Conservation (phyloP, 768 basidiomycete species). For the Hypholoma fasciculare region DNA sequence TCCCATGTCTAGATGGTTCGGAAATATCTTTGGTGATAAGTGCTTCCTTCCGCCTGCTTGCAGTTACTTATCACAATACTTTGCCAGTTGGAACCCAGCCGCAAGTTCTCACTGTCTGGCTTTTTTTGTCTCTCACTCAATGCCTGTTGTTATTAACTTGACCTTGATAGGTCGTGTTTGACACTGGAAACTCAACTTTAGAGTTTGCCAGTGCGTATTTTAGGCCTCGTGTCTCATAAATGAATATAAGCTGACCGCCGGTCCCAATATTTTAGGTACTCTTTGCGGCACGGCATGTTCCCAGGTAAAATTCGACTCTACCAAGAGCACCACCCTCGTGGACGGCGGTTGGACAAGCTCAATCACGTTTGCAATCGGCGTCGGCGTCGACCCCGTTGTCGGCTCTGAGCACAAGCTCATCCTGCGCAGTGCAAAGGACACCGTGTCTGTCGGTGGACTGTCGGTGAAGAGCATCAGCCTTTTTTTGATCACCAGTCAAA, state of each 20-base stretch:
- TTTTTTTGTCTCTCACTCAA: not conserved
- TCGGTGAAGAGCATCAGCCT: slow-evolving; percentile 35
- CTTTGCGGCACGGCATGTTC: slow-evolving; percentile 44
- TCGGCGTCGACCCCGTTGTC: slow-evolving; percentile 54
- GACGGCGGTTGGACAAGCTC: slow-evolving; percentile 39
- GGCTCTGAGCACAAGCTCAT: slow-evolving; percentile 46
- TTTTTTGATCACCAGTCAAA: slow-evolving; percentile 56
- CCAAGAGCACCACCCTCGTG: slow-evolving; percentile 51
- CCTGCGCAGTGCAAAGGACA: slow-evolving; percentile 45
- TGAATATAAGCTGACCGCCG: not conserved
- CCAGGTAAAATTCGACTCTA: slow-evolving; percentile 47
- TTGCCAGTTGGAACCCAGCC: slow-evolving; percentile 53
- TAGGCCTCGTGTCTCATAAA: not conserved
- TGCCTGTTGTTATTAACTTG: slow-evolving; percentile 7
- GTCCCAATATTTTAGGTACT: slow-evolving; percentile 32
- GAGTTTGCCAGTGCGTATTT: slow-evolving; percentile 47
- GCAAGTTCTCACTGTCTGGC: slow-evolving; percentile 39
- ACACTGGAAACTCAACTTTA: slow-evolving; percentile 50
- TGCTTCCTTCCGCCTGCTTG: slow-evolving; percentile 5
- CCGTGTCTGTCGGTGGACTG: slow-evolving; percentile 49
- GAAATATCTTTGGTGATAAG: slow-evolving; percentile 43
- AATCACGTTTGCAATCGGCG: slow-evolving; percentile 54
- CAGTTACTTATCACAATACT: slow-evolving; percentile 4
- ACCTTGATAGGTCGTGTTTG: slow-evolving; percentile 49
- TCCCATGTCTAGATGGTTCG: slow-evolving; percentile 43